Conservation (phyloP, 192 early-diverging fungal genomes). For the Backusella morwellensis region DNA sequence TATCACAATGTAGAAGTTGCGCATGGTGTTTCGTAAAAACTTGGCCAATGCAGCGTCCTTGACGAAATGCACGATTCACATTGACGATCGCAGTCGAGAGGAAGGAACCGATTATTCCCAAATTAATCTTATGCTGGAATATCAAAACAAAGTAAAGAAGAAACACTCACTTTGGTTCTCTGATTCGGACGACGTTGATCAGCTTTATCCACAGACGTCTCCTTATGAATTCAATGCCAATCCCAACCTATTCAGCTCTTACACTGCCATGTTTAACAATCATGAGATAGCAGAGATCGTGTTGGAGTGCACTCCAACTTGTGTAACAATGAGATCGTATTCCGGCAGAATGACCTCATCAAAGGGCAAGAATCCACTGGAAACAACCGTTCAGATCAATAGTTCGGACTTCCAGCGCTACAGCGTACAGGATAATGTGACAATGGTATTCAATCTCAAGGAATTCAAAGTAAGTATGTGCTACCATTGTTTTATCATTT, state of each 20-base stretch:
- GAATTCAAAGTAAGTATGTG: background rate
- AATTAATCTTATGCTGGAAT: background rate
- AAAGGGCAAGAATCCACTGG: background rate
- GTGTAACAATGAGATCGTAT: background rate
- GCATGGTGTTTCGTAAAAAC: constrained; percentile 2
- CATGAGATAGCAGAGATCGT: background rate
- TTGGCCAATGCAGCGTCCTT: background rate
- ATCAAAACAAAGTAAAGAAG: background rate
- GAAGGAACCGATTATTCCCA: background rate
- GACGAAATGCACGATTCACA: background rate
- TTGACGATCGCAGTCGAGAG: background rate
- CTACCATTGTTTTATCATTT: background rate
- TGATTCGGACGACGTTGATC: background rate
- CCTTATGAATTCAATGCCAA: background rate
- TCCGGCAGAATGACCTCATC: background rate
- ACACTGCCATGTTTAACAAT: background rate
- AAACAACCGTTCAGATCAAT: background rate
- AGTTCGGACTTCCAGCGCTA: background rate
- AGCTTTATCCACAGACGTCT: background rate
- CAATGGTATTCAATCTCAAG: background rate
- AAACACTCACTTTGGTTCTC: background rate
- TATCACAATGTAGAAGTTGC: background rate
- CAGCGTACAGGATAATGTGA: background rate
- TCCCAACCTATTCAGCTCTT: background rate
- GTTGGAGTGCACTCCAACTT: background rate